These are phyloP conservation scores for Lipomyces yarrowii DNA, from an alignment of 1,139 yeast genomes.

Conservation along the genomic window DNA sequence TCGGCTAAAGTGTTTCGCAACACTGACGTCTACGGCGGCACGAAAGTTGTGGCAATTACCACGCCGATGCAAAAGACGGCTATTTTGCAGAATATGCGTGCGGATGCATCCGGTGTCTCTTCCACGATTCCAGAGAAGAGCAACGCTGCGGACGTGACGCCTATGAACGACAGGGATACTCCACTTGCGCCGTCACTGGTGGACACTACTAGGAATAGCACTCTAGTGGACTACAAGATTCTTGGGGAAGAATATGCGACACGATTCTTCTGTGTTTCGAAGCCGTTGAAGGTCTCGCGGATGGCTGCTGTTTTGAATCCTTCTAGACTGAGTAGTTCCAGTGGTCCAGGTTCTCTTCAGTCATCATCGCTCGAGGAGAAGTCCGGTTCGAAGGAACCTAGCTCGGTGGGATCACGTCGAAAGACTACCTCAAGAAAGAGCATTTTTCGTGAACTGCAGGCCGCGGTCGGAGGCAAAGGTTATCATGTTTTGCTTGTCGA, in stretches of 20 bases:
- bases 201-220: neutral
- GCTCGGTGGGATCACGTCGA: constrained; percentile 10
- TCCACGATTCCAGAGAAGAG: constrained; percentile 3
- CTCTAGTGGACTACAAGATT: constrained; percentile 17
- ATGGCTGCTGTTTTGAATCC: constrained; percentile 31
- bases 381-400: constrained; percentile 14
- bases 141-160: neutral
- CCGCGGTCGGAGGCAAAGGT: constrained; percentile 45
- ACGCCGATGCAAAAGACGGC: constrained; percentile 41
- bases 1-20: constrained; percentile 22
- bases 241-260: constrained; percentile 19
- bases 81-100: constrained; percentile 30
- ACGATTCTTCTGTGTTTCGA: constrained; percentile 29
- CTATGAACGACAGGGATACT: neutral
- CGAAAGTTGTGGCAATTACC: constrained; percentile 39
- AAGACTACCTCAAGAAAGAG: constrained; percentile 12
- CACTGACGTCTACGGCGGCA: constrained; percentile 22
- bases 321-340: constrained; percentile 10
- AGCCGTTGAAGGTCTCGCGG: constrained; percentile 33
- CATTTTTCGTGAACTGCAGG: constrained; percentile 35
- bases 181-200: neutral
- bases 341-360: constrained; percentile 9
- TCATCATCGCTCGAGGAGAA: constrained; percentile 12
- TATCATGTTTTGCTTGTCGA: constrained; percentile 72
- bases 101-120: constrained; percentile 10